Evolutionary conservation across 2,329 filamentous ascomycete genomes (phyloP).

Genomic region (Hymenoscyphus occultus): DNA sequence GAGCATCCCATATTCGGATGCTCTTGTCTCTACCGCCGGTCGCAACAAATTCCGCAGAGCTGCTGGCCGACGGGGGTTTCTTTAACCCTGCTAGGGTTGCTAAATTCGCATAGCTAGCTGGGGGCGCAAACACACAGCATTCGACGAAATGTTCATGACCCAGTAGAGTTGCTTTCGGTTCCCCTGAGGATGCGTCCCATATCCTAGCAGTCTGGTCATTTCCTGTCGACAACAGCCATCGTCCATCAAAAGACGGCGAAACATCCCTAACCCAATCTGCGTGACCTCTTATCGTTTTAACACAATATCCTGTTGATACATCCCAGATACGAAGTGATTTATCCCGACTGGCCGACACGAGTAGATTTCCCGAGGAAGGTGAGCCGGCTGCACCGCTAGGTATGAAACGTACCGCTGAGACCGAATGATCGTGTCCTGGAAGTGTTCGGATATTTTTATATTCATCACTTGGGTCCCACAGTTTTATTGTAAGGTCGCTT

Average conservation of each 20-base stretch:
- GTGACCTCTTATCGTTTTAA: constrained; percentile 86
- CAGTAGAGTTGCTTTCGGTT: constrained; percentile 75
- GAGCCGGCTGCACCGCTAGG: constrained; percentile 77
- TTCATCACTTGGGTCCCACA: constrained; percentile 89
- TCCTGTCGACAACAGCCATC: constrained; percentile 77
- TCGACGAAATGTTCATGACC: constrained; percentile 86
- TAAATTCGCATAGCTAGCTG: constrained; percentile 73
- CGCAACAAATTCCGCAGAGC: constrained; percentile 81
- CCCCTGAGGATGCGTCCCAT: constrained; percentile 75
- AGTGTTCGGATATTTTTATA: constrained; percentile 95
- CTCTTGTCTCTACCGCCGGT: constrained; percentile 88
- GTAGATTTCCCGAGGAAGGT: constrained; percentile 75
- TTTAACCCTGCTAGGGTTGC: constrained; percentile 77
- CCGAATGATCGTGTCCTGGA: constrained; percentile 87
- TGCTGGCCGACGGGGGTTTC: constrained; percentile 71
- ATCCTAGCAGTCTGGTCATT: constrained; percentile 78
- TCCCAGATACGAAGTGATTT: constrained; percentile 88
- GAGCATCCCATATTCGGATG: constrained; percentile 83
- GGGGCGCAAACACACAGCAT: constrained; percentile 82
- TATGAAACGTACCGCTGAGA: constrained; percentile 84
- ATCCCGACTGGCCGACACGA: constrained; percentile 84
- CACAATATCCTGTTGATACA: constrained; percentile 85
- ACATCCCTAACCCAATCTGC: constrained; percentile 90
- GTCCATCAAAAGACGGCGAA: constrained; percentile 75
- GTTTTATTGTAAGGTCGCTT: constrained; percentile 87